Base-by-base conservation (phyloP, 2,329 filamentous ascomycete genomes). In the Plenodomus tracheiphilus region DNA sequence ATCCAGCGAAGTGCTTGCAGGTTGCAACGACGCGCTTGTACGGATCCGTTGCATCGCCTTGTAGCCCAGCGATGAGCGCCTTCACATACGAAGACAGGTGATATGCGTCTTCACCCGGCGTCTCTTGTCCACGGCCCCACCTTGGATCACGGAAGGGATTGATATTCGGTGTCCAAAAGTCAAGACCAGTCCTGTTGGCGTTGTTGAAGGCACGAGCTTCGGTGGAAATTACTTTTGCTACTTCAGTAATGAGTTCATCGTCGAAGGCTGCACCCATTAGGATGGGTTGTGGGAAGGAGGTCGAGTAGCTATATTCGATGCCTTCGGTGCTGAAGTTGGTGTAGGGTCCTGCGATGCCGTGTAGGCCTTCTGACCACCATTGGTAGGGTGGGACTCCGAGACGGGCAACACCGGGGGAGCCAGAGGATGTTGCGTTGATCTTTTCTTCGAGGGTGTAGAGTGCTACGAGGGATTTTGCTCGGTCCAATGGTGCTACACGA, bases 141-240 rank as follows among this genome's bases (percentile, higher is more conserved):
- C 85, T 72, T 0, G 84, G 84, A 56, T 86, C 83, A 41, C 79
- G 79, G 71, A 83, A 87, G 0, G 81, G 78, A 58, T 87, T 87
- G 64, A 88, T 85, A 61, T 87, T 87, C 0, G 85, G 85, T 0
- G 85, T 84, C 79, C 82, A 86, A 61, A 77, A 85, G 65, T 85
- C 63, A 15, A 67, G 64, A 1, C 81, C 81, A 3, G 78, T 79
- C 18, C 78, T 74, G 42, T 81, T 82, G 8, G 69, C 78, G 56
- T 88, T 88, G 64, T 78, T 84, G 65, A 87, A 88, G 0, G 85
- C 85, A 41, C 86, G 77, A 1, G 82, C 83, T 64, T 89, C 85
- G 0, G 79, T 87, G 2, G 73, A 74, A 32, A 85, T 77, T 4
- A 84, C 78, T 3, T 68, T 75, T 2, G 80, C 85, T 4, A 88